Base-by-base conservation (phyloP, 176 grass and related monocot species). In the Pontederia crassipes region DNA sequence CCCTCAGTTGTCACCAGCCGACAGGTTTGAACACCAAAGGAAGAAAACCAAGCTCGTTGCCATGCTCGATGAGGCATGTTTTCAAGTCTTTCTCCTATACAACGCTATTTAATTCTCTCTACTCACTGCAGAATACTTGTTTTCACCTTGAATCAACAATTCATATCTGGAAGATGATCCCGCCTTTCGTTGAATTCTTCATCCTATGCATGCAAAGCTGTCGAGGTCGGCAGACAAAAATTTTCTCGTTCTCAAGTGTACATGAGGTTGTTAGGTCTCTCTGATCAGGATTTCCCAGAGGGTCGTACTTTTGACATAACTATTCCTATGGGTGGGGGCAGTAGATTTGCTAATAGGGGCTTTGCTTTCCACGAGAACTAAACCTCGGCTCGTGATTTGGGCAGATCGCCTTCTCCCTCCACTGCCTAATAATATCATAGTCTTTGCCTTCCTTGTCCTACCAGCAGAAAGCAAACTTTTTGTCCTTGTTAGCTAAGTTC, bases 21-120 rank as follows among this genome's bases (percentile, higher is more conserved):
- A 97, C 57, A 78, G 87, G 48, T 97, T 97, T 45, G 93, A 97
- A 55, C 79, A 91, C 63, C 93, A 97, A 72, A 81, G 93, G 56
- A 97, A 88, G 93, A 97, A 91, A 67, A 79, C 87, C 62, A 97
- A 97, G 77, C 83, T 97, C 59, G 77, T 92, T 75, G 88, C 93
- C 81, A 92, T 97, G 87, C 84, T 97, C 62, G 93, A 97, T 69
- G 87, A 97, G 93, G 93, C 76, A 97, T 75, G 87, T 91, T 53
- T 12, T 18, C 17, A 64, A 40, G 32, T 7, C 32, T 40, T 35
- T n/a, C 32, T 40, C 32, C 3, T 40, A 40, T 40, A 3, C 1
- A 40, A 40, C 32, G 0, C 32, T 40, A 40, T 2, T 40, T 40
- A 40, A 40, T 40, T 40, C 32, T 40, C 32, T 40, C 32, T 40